These are phyloP conservation scores for Wickerhamomyces alni DNA, from an alignment of 805 yeast species.

Conservation along the genomic window DNA sequence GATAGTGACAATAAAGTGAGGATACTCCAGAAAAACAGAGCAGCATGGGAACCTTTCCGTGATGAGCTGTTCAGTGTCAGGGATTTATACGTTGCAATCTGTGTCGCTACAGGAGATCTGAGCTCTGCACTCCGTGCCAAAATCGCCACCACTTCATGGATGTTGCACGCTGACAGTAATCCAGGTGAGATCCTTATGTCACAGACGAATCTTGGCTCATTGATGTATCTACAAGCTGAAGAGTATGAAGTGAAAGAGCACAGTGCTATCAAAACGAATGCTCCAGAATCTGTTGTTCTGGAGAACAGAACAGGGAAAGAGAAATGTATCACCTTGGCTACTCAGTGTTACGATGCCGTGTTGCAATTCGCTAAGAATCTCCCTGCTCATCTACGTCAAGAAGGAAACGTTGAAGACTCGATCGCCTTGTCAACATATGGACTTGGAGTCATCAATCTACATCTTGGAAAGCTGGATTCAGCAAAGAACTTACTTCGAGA, in stretches of 20 bases:
- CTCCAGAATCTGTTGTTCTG: constrained; percentile 18
- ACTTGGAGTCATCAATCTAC: constrained; percentile 72
- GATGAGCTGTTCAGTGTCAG: constrained; percentile 75
- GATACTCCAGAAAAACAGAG: constrained; percentile 33
- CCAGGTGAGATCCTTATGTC: constrained; percentile 59
- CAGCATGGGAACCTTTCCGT: constrained; percentile 66
- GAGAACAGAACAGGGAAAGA: constrained; percentile 19
- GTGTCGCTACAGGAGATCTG: constrained; percentile 63
- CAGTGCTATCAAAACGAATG: constrained; percentile 22
- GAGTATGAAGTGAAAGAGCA: constrained; percentile 47
- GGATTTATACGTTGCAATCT: constrained; percentile 68
- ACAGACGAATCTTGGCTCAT: constrained; percentile 65
- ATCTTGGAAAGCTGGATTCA: constrained; percentile 44
- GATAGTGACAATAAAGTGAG: constrained; percentile 3
- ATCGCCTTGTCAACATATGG: constrained; percentile 82
- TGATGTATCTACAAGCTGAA: constrained; percentile 63
- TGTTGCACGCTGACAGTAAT: constrained; percentile 66
- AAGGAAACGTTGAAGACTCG: constrained; percentile 48
- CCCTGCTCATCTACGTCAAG: constrained; percentile 29
- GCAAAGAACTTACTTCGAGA: constrained; percentile 63
- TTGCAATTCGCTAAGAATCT: constrained; percentile 36
- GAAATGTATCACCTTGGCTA: constrained; percentile 27
- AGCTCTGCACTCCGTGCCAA: constrained; percentile 55
- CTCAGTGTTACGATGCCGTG: constrained; percentile 37
- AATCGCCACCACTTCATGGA: constrained; percentile 59